These are phyloP conservation scores for Russula compacta DNA, from an alignment of 768 basidiomycete genomes.

Conservation along the genomic window DNA sequence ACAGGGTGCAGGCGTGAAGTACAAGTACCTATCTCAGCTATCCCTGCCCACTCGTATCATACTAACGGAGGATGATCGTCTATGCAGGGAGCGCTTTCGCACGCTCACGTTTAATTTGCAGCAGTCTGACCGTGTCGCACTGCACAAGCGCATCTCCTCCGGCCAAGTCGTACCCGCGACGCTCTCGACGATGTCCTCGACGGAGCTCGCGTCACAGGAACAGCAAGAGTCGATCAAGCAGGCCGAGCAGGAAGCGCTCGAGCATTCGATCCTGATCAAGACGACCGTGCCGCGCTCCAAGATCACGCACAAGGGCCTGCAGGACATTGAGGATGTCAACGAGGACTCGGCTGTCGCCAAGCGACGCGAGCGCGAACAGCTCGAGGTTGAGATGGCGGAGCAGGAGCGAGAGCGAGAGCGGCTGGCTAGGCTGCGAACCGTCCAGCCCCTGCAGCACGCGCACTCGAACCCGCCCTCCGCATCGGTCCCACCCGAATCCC, in stretches of 20 bases:
- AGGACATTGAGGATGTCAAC: conserved; percentile 78
- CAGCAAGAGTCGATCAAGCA: conserved; percentile 73
- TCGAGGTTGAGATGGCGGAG: conserved; percentile 55
- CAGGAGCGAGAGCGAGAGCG: conserved; percentile 61
- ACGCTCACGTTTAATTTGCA: conserved; percentile 84
- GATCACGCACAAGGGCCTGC: conserved; percentile 87
- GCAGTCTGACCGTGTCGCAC: conserved; percentile 67
- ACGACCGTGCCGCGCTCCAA: conserved; percentile 59
- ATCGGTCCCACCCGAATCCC: conserved; percentile 69
- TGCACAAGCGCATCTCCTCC: conserved; percentile 72
- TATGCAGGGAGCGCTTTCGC: conserved; percentile 76
- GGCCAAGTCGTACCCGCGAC: conserved; percentile 57
- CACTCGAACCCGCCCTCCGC: conserved; percentile 24
- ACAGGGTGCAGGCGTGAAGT: conserved; percentile 59
- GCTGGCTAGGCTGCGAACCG: conserved; percentile 42
- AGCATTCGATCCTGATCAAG: conserved; percentile 76
- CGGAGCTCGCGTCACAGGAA: conserved; percentile 84
- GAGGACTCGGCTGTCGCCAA: conserved; percentile 28
- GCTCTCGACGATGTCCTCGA: conserved; percentile 78
- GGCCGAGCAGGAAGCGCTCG: conserved; percentile 74
- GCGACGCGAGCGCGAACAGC: conserved; percentile 37
- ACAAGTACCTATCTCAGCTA: conserved; percentile 50
- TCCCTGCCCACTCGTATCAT: neutral
- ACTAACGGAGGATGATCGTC: neutral
- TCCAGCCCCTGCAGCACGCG: conserved; percentile 28